A percentile compares a stretch with the other conserved stretches of the same genome.
These are phyloP conservation scores for Anthracocystis panici-leucophaei DNA, from an alignment of 1,284 basidiomycete species.

Conservation along the genomic window DNA sequence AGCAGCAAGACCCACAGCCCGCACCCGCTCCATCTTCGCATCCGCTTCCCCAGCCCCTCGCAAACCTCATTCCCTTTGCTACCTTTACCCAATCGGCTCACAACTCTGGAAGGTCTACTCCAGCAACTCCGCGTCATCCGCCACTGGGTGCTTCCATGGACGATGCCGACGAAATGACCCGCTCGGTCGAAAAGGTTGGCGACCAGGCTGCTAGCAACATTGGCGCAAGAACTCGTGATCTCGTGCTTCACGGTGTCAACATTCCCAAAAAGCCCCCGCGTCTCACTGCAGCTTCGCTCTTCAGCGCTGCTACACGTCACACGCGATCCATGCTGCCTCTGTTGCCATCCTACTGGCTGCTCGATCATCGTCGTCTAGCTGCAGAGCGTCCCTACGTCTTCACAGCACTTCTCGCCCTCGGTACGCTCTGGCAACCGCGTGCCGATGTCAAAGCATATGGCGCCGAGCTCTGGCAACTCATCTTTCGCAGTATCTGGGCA, in stretches of 20 bases:
- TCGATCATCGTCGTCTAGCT: slow-evolving; percentile 39
- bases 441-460: slow-evolving; percentile 50
- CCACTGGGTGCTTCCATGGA: slow-evolving; percentile 18
- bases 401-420: slow-evolving; percentile 37
- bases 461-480: slow-evolving; percentile 49
- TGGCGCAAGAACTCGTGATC: slow-evolving; percentile 44
- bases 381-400: slow-evolving; percentile 46
- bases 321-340: slow-evolving; percentile 32
- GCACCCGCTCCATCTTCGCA: slow-evolving; percentile 11
- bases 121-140: slow-evolving; percentile 32
- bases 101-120: slow-evolving; percentile 44
- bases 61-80: slow-evolving; percentile 36
- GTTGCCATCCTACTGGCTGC: slow-evolving; percentile 45
- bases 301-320: slow-evolving; percentile 43
- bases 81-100: slow-evolving; percentile 41
- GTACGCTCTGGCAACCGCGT: slow-evolving; percentile 45
- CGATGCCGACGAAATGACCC: slow-evolving; percentile 43
- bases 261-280: slow-evolving; percentile 52
- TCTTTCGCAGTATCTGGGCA: slow-evolving; percentile 51
- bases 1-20: slow-evolving; percentile 12
- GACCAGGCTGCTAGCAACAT: slow-evolving; percentile 49
- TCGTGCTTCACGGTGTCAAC: slow-evolving; percentile 53
- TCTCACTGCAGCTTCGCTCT: slow-evolving; percentile 45
- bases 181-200: slow-evolving; percentile 46
- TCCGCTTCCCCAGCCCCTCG: slow-evolving; percentile 22